Conservation (phyloP, 2,329 filamentous ascomycete species). For the Penicillium sp. region DNA sequence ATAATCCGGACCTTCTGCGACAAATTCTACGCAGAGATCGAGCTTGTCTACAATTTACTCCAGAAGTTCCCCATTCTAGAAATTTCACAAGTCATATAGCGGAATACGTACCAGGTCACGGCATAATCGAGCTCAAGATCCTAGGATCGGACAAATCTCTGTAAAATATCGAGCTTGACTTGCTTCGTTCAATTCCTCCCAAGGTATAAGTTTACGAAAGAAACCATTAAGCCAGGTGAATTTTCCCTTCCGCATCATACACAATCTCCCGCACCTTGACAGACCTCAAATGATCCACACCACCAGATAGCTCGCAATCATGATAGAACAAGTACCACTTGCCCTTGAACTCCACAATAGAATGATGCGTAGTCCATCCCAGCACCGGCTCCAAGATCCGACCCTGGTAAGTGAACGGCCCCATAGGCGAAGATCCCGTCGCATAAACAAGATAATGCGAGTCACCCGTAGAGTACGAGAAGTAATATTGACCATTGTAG, state of each 20-base stretch:
- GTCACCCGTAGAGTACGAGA: constrained; percentile 79
- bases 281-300: constrained; percentile 72
- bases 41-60: too few relatives aligned
- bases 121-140: too few relatives aligned
- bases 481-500: constrained; percentile 72
- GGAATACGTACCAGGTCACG: too few relatives aligned
- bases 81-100: too few relatives aligned
- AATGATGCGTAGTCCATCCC: constrained; percentile 84
- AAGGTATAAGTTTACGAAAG: neutral
- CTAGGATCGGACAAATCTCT: too few relatives aligned
- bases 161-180: too few relatives aligned
- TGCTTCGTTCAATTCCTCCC: neutral
- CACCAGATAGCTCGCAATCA: constrained; percentile 71
- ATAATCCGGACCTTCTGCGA: too few relatives aligned
- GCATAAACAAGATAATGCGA: constrained; percentile 77
- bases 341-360: constrained; percentile 73
- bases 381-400: constrained; percentile 76
- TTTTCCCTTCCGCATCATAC: constrained; percentile 70
- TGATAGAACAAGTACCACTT: constrained; percentile 80
- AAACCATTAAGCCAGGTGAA: constrained; percentile 47
- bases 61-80: too few relatives aligned
- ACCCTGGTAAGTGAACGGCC: constrained; percentile 75
- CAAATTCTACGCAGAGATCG: too few relatives aligned
- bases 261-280: constrained; percentile 79
- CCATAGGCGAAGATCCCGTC: constrained; percentile 66